Percentiles rank a stretch among this genome's conserved stretches.
Evolutionary conservation across 257 asterid species (phyloP).

Genomic region (Ligustrum vulgare): DNA sequence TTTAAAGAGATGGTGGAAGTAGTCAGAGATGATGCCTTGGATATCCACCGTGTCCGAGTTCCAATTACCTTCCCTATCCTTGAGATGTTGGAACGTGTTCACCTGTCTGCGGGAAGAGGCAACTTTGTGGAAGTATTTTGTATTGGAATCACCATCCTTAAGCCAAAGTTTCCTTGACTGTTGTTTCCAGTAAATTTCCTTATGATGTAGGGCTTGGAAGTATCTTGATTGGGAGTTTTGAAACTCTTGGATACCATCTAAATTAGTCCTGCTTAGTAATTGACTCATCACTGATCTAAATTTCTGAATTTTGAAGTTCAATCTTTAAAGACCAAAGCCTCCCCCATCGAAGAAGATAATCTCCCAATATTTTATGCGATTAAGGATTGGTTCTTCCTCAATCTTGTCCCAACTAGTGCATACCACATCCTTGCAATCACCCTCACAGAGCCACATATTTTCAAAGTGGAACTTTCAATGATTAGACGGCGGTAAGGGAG

Average conservation of each 20-base stretch:
- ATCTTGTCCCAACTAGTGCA: neutral
- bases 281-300: no score
- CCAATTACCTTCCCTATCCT: no score
- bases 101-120: no score
- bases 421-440: neutral
- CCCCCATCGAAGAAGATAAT: neutral
- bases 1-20: no score
- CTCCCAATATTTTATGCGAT: neutral
- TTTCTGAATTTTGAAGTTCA: neutral
- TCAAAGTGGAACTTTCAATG: neutral
- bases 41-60: no score
- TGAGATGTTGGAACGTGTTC: no score
- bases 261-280: neutral
- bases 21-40: no score
- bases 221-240: no score
- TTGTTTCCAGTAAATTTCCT: neutral
- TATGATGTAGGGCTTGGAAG: neutral
- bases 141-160: neutral
- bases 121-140: no score
- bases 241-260: neutral
- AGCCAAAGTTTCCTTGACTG: neutral
- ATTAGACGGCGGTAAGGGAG: no score
- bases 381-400: neutral
- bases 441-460: neutral
- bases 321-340: neutral